Base-by-base conservation (phyloP, 2,329 filamentous ascomycete species). In the Dactylellina parvicollis region DNA sequence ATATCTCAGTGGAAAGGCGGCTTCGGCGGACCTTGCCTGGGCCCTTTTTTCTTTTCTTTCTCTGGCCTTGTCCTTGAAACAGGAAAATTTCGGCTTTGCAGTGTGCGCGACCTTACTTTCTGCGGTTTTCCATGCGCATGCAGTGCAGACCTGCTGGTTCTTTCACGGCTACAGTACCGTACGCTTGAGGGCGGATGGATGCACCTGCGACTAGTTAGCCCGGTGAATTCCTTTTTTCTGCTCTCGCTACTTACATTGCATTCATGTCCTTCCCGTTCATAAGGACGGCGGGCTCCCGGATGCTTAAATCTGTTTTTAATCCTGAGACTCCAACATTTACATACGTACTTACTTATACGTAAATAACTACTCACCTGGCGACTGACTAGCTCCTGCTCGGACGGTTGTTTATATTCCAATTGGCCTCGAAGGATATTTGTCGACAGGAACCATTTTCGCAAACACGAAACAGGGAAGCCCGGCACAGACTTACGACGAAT, bases 121-220 rank as follows among this genome's bases (percentile, higher is more conserved):
- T 56, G 52, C 52, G 34, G 52, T 40, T 18, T 56, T 56, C 34
- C 52, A 56, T 40, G 52, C 32, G 36, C 32, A 38, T 38, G 28
- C 32, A 34, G 28, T 34, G 49, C n/a, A n/a, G n/a, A n/a, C n/a
- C n/a, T n/a, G n/a, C n/a, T n/a, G n/a, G n/a, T n/a, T n/a, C n/a
- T n/a, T n/a, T n/a, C n/a, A n/a, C n/a, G n/a, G n/a, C n/a, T n/a
- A n/a, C n/a, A n/a, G n/a, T n/a, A 38, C 34, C 4, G 12, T 32
- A 50, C 22, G 18, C n/a, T 40, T 28, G 46, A 50, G 12, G 46
- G 46, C 22, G 24, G 46, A 50, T 30, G 24, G 46, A 30, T 38
- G n/a, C 32, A n/a, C n/a, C n/a, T n/a, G n/a, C 4, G 5, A 7
- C 18, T 5, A 8, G 5, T 16, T 12, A 32, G 30, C 5, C 30